Base-by-base conservation (phyloP, 2,329 filamentous ascomycete species). In the Aspergillus tanneri region DNA sequence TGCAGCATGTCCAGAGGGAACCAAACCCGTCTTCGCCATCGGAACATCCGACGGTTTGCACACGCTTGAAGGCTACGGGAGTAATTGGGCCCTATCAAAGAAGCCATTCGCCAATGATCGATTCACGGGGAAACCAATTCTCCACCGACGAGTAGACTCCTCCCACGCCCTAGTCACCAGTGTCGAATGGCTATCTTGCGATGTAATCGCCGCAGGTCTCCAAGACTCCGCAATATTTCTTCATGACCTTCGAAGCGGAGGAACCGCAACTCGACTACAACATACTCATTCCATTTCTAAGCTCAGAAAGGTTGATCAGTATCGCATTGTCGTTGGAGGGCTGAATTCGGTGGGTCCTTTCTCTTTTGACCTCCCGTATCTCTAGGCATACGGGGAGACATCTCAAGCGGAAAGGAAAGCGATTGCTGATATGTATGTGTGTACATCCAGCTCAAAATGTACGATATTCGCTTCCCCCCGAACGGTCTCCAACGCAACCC, bases 391-490 rank as follows among this genome's bases (percentile, higher is more conserved):
- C n/a, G n/a, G n/a, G n/a, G n/a, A n/a, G n/a, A n/a, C n/a, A n/a
- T n/a, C n/a, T n/a, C n/a, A n/a, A n/a, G n/a, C n/a, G n/a, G n/a
- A n/a, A n/a, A n/a, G n/a, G n/a, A n/a, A n/a, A n/a, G n/a, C n/a
- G n/a, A n/a, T n/a, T n/a, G n/a, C n/a, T n/a, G n/a, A n/a, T n/a
- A n/a, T n/a, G n/a, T n/a, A n/a, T n/a, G n/a, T n/a, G n/a, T n/a
- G n/a, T n/a, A n/a, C n/a, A 6, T 23, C 28, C 52, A 73, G 70
- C 58, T 73, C 16, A 60, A 65, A 52, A 71, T 72, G 64, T 73
- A 72, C 47, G 71, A 73, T 46, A 59, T 73, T 22, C 69, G 71
- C 18, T 72, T 61, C 46, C 55, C 65, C 2, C 55, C 62, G 2
- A 63, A 60, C 27, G 54, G 55, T 24, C 50, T 64, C 5, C 54